Evolutionary conservation across 768 basidiomycete genomes (phyloP).

Genomic region (Leccinum ochraceum): DNA sequence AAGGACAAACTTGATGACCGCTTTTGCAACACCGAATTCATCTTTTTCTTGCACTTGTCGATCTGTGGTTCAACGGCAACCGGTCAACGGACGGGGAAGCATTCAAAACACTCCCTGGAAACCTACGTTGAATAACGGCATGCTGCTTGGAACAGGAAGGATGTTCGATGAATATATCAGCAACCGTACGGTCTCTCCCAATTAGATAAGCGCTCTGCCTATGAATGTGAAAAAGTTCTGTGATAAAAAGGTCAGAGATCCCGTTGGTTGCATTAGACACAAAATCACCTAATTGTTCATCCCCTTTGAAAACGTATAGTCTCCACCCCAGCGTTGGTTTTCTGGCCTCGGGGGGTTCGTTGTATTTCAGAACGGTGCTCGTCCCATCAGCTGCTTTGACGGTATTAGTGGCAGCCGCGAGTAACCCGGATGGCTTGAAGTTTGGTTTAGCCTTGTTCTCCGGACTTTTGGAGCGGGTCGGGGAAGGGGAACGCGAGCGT

Average conservation of each 20-base stretch:
- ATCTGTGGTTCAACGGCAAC: constrained; percentile 42
- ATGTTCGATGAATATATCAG: constrained; percentile 88
- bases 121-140: constrained; percentile 89
- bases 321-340: constrained; percentile 91
- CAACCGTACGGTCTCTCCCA: constrained; percentile 84
- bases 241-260: background rate
- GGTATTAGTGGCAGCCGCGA: constrained; percentile 96
- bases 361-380: constrained; percentile 89
- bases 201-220: constrained; percentile 93
- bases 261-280: background rate
- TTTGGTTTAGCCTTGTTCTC: constrained; percentile 82
- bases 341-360: constrained; percentile 97
- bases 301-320: constrained; percentile 96
- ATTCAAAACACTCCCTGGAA: background rate
- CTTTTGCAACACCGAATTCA: constrained; percentile 79
- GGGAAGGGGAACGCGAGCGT: constrained; percentile 43
- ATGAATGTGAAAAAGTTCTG: constrained; percentile 91
- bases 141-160: constrained; percentile 99
- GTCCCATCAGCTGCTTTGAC: constrained; percentile 75
- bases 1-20: constrained; percentile 75
- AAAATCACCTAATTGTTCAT: constrained; percentile 83
- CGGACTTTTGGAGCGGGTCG: constrained; percentile 43
- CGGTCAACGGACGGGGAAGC: constrained; percentile 5
- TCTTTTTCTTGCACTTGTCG: constrained; percentile 85
- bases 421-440: constrained; percentile 82